Evolutionary conservation across 2,329 filamentous ascomycete genomes (phyloP), one percentile per base, ranked within the genome.

Genomic region (Xylariales sp.): DNA sequence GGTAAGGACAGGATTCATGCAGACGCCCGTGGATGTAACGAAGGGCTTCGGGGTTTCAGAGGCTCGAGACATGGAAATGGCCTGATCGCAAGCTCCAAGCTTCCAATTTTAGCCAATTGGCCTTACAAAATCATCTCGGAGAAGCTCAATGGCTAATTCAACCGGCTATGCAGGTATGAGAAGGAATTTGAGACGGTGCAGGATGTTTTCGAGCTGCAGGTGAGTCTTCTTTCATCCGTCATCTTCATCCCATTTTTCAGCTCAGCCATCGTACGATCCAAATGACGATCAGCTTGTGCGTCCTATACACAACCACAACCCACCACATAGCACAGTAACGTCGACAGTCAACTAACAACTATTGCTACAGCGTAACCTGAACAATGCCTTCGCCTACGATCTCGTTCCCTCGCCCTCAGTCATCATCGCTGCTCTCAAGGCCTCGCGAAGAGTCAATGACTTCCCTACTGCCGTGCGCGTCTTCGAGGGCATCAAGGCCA

Each of bases 371-470:
- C 58, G 57, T 40, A 61, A 62, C 48, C 62, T 89, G 80, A 98
- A 98, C 84, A 98, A 98, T 76, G 91, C 89, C 66, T 98, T 98
- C 73, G 93, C 93, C 64, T 98, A 98, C 84, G 93, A 98, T 83
- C 85, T 98, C 61, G 93, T 98, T 54, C 93, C 94, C 62, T 93
- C 91, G 32, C 83, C 91, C 51, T 82, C 87, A 56, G 93, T 98
- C 64, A 80, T 96, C 68, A 81, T 80, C 59, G 90, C 93, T 59
- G 93, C 93, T 51, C 81, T 98, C 59, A 89, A 85, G 71, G 93
- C 93, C 58, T 93, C 93, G 55, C 80, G 93, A 68, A 81, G 93
- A 68, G 93, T 98, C 65, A 96, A 98, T 71, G 93, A 98, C 77
- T 97, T 84, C 76, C 93, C 93, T 54, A 98, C 93, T 53, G 93